Conservation (phyloP, 495 filamentous ascomycete species). For the Xylaria flabelliformis region DNA sequence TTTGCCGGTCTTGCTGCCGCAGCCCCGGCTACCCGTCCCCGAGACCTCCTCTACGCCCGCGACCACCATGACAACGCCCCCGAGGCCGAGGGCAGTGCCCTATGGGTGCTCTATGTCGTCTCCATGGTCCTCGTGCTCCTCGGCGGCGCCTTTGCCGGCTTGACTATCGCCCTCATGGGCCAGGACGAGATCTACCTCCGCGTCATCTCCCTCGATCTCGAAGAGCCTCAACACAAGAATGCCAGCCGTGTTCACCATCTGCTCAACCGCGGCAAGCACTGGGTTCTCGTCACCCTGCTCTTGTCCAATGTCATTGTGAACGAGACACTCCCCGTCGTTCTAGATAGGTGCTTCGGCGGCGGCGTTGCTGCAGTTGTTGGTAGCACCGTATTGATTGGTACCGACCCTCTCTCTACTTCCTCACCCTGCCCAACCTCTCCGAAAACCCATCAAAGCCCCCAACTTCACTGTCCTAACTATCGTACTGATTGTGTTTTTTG, state of each 20-base stretch:
- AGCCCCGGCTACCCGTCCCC: conserved; percentile 44
- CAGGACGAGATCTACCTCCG: conserved; percentile 97
- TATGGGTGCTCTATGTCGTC: conserved; percentile 53
- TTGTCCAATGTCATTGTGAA: conserved; percentile 98
- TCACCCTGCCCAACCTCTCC: background rate
- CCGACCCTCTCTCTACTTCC: conserved; percentile 22
- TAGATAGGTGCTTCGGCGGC: conserved; percentile 91
- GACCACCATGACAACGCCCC: conserved; percentile 41
- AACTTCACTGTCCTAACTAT: background rate
- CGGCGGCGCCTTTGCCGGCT: conserved; percentile 93
- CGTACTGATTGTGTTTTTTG: background rate
- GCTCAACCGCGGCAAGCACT: conserved; percentile 90
- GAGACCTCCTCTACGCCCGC: conserved; percentile 28
- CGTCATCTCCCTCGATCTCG: conserved; percentile 79
- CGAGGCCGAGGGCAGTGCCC: conserved; percentile 48
- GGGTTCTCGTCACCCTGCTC: conserved; percentile 96
- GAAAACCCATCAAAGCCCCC: background rate
- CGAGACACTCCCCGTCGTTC: conserved; percentile 92
- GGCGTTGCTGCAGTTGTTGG: conserved; percentile 94
- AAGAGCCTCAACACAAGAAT: conserved; percentile 76
- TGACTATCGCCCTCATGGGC: conserved; percentile 91
- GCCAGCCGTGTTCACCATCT: conserved; percentile 81
- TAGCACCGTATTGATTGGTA: conserved; percentile 91
- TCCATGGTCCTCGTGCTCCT: conserved; percentile 72
- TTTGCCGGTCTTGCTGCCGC: conserved; percentile 46